Base-by-base conservation (phyloP, 352 stramenopile species). In the Globisporangium yorkense region DNA sequence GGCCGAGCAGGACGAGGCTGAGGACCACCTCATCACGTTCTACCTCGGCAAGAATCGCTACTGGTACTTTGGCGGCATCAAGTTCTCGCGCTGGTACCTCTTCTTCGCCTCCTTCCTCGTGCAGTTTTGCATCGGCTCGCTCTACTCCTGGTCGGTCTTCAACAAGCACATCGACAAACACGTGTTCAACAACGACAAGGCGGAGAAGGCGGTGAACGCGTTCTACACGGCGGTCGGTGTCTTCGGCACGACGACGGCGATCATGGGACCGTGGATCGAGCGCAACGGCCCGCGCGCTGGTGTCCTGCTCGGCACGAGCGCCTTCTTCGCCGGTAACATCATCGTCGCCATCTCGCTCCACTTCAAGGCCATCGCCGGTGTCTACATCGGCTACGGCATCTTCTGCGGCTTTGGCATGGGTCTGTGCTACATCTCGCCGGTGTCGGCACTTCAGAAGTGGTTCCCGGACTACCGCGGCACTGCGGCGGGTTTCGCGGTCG, bases 61-160 rank as follows among this genome's bases (percentile, higher is more conserved):
- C 62, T 74, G 74, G 51, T 71, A 63, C 51, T 21, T 73, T 10
- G 55, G 61, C 16, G 69, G 54, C 51, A 47, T 88, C 57, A 66
- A 68, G 43, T 88, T 88, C 61, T 81, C 69, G 45, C 72, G 74
- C 51, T 88, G 76, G 78, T 78, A 80, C 49, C 65, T 88, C 55
- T 88, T 88, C 63, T 75, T 72, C 47, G 75, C 78, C 0, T 70
- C 74, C 10, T 89, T 89, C 62, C 49, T 84, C 43, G 67, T 84
- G 53, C 76, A 88, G 59, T 88, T 88, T 60, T 89, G 78, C 69
- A 80, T 85, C 57, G 80, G 80, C 16, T 87, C 70, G 55, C 68
- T 88, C 51, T 91, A 91, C 67, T 74, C 79, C 33, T 91, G 79
- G 79, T 88, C 76, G 18, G 76, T 88, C 49, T 82, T 89, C 56